These are phyloP conservation scores for Carnegiea gigantea DNA, from an alignment of 179 eudicot species.

Conservation along the genomic window DNA sequence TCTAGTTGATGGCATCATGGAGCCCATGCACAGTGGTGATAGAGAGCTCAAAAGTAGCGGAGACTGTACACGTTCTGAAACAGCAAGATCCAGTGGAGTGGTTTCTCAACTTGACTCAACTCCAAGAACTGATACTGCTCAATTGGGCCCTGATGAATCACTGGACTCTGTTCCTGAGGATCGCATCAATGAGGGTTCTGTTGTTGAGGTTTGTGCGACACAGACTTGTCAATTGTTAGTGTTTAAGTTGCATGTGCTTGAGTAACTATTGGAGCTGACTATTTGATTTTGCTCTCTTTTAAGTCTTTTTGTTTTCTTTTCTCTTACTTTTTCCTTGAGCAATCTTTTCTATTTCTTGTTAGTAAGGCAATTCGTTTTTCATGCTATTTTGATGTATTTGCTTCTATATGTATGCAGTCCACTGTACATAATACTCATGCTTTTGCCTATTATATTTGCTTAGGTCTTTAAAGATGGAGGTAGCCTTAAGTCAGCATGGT, in stretches of 20 bases:
- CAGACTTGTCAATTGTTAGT: neutral
- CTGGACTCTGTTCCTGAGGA: slow-evolving; percentile 29
- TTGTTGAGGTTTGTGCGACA: slow-evolving; percentile 68
- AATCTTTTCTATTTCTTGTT: neutral
- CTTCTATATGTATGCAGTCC: neutral
- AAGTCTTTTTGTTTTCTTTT: neutral
- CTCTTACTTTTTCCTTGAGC: neutral
- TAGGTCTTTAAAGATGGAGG: slow-evolving; percentile 69
- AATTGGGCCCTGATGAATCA: slow-evolving; percentile 31
- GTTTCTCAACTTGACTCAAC: slow-evolving; percentile 41
- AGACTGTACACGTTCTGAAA: slow-evolving; percentile 35
- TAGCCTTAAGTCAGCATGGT: slow-evolving; percentile 70
- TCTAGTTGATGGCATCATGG: slow-evolving; percentile 26
- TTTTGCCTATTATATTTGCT: slow-evolving; percentile 13
- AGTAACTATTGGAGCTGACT: neutral
- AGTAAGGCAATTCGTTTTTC: neutral
- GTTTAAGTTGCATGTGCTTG: neutral
- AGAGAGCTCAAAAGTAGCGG: slow-evolving; percentile 30
- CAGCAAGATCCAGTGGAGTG: slow-evolving; percentile 38
- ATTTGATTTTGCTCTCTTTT: neutral
- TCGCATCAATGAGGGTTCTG: slow-evolving; percentile 56
- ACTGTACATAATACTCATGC: neutral
- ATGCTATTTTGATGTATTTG: neutral
- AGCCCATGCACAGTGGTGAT: slow-evolving; percentile 30
- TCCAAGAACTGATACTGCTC: slow-evolving; percentile 27